Conservation (phyloP, 176 grass and related monocot genomes). For the Phoenix dactylifera region DNA sequence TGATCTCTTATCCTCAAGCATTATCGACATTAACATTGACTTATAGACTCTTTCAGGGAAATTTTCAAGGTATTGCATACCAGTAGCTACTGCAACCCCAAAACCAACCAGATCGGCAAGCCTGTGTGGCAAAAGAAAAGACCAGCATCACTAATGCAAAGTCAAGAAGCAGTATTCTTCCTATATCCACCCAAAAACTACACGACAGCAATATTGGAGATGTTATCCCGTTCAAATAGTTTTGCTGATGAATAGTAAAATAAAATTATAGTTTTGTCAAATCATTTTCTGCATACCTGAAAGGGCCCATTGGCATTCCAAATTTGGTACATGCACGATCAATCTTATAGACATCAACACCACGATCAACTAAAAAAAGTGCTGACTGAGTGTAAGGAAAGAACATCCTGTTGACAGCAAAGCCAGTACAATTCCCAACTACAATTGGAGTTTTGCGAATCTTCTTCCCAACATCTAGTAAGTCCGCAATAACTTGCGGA, state of each 20-base stretch:
- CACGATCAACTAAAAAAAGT: conserved; percentile 63
- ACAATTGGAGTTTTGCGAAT: conserved; percentile 92
- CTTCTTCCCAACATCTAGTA: conserved; percentile 79
- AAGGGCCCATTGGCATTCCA: conserved; percentile 97
- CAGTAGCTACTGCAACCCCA: conserved; percentile 68
- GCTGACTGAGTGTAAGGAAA: conserved; percentile 89
- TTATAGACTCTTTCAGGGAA: conserved; percentile 88
- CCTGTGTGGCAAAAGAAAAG: conserved; percentile 35
- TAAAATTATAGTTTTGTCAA: no score
- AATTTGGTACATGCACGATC: conserved; percentile 84
- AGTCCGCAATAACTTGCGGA: conserved; percentile 73
- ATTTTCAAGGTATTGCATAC: conserved; percentile 73
- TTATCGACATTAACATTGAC: conserved; percentile 70
- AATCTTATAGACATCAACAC: conserved; percentile 86
- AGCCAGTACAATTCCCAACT: conserved; percentile 76
- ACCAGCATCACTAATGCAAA: neutral
- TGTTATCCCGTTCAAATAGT: no score
- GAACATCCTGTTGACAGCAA: conserved; percentile 97
- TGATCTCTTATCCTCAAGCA: conserved; percentile 77
- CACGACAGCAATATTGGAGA: no score
- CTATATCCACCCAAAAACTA: neutral
- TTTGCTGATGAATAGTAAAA: no score
- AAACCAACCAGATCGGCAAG: conserved; percentile 83
- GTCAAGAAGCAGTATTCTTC: neutral
- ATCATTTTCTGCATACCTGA: conserved; percentile 45